Base-by-base conservation (phyloP, 306 rosid species). In the Begonia loranthoides region DNA sequence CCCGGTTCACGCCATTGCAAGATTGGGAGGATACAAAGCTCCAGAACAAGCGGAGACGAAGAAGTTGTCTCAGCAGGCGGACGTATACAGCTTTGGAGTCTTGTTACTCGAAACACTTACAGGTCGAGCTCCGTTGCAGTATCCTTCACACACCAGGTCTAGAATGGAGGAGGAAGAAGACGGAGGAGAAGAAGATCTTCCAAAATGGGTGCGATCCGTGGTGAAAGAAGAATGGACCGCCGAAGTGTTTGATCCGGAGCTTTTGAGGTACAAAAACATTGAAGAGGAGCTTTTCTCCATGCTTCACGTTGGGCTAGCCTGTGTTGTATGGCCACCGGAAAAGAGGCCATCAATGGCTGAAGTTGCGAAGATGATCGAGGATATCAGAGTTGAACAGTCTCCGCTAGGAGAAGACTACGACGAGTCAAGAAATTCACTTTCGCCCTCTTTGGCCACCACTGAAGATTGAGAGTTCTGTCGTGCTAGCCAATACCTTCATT, bases 161-260 rank as follows among this genome's bases (percentile, higher is more conserved):
- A 65, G 66, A 0, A 15, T 57, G 13, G 85, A 61, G 6, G 83
- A 78, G 14, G 81, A 78, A 41, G 95, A 80, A 59, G 6, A 81
- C 74, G 16, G 81, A 78, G 48, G 95, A 80, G 24, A 72, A 60
- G 7, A 41, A 55, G 99, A 92, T 56, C 86, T 92, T 22, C 94
- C 94, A 0, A 83, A 82, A 57, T 92, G 99, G 99, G 96, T 86
- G 21, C 74, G 94, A 0, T 92, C 96, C 0, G 94, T 92, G 7
- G 99, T 86, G 70, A 86, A 71, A 71, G 99, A 92, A 68, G 99
- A 92, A 76, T 92, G 99, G 99, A 92, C 99, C 0, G 96, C 84
- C 0, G 99, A 92, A 61, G 99, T 92, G 70, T 92, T 92, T 53
- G 99, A 92, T 61, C 93, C 79, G 15, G 99, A 92, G 50, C 80